Base-by-base conservation (phyloP, 164 flowering plant species). In the Annona squamosa region DNA sequence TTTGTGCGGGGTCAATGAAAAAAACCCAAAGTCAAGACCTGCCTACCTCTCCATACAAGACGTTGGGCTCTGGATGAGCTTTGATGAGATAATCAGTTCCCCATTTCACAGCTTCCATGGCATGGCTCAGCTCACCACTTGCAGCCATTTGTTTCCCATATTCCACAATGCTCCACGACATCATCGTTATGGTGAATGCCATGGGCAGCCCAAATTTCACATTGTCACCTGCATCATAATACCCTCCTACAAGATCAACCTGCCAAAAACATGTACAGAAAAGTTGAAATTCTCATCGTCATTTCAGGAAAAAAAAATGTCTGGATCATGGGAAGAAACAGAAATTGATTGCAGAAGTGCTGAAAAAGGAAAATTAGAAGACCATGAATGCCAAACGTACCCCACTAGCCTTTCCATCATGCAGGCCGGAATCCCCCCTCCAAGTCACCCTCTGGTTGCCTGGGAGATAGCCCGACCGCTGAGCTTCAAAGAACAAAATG, bases 221-320 rank as follows among this genome's bases (percentile, higher is more conserved):
- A 84, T 94, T 92, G 86, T 94, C 98, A 57, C 98, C 98, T 43
- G 98, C 97, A 76, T 94, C 98, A 74, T 94, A 87, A 83, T 94
- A 94, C 2, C 98, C 98, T 84, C 98, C 98, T 0, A 90, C 94
- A 44, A 94, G 87, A 87, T 94, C 89, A 86, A 92, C 93, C 98
- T 94, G 78, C 44, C 6, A 37, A 19, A 41, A 26, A 67, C 10
- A 26, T 7, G 2, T 18, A 5, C 16, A 48, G 1, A 48, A 48
- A 48, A 48, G 13, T 7, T 4, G 3, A 18, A 63, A 1, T 42
- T 41, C 18, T 5, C 10, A 63, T 17, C 4, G 7, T 19, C 26
- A 18, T 26, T 5, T 9, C 3, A 37, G 26, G 4, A 37, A 64
- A 64, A 64, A 19, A 63, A 26, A 64, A 64, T 2, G 37, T 26